phyloP scores from a whole-genome alignment of 805 yeast genomes.

The Candida alai region DNA sequence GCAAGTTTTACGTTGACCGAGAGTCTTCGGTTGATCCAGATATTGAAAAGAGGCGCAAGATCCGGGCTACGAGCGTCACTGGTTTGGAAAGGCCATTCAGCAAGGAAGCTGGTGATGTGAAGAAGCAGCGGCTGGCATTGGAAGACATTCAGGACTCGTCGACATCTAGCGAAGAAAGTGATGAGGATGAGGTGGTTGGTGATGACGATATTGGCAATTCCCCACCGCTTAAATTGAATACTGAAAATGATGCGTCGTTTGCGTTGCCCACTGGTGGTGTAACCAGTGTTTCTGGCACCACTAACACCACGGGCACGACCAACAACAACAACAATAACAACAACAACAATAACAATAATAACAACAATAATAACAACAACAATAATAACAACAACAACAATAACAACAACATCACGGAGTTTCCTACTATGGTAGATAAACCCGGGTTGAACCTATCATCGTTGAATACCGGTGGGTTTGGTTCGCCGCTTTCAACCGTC shows the following conservation, averaged over 20 bases:
- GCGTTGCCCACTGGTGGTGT: not conserved
- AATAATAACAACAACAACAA: too few relatives aligned
- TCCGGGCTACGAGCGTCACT: constrained; percentile 35
- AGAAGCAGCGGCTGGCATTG: constrained; percentile 8
- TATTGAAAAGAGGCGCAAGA: constrained; percentile 14
- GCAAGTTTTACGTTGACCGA: constrained; percentile 69
- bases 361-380: not conserved
- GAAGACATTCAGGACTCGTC: constrained; percentile 12
- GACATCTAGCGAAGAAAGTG: constrained; percentile 24
- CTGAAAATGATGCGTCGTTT: constrained; percentile 5
- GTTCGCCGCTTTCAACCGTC: constrained; percentile 14
- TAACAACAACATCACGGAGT: constrained; percentile 2
- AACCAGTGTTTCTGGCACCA: not conserved
- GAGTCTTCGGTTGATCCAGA: constrained; percentile 23
- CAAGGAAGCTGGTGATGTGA: constrained; percentile 8
- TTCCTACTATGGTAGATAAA: constrained; percentile 1
- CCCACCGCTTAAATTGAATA: constrained; percentile 27
- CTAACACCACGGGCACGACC: not conserved
- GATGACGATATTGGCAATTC: constrained; percentile 16
- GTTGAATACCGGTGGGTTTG: constrained; percentile 13
- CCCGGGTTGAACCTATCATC: constrained; percentile 2
- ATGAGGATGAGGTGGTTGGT: constrained; percentile 31
- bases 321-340: not conserved
- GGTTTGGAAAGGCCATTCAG: constrained; percentile 17
- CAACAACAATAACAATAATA: not conserved